These are phyloP conservation scores for Ophiostoma sp. DNA, from an alignment of 2,329 filamentous ascomycete genomes.

Conservation along the genomic window DNA sequence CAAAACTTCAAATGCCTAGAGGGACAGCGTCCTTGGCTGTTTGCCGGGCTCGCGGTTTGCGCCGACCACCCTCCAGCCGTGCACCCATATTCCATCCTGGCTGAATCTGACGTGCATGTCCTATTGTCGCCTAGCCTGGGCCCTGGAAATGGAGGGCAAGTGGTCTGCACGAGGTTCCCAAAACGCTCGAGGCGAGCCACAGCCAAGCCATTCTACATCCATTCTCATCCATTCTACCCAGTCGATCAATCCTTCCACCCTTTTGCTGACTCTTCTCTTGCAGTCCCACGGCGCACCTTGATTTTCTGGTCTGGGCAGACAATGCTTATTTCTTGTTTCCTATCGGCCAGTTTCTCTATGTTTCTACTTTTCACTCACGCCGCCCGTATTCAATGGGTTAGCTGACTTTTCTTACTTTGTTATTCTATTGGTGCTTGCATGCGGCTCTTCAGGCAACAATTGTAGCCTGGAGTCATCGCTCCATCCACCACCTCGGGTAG, in stretches of 20 bases:
- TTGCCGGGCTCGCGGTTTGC: not conserved
- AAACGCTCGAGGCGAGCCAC: not conserved
- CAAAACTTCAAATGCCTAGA: not conserved
- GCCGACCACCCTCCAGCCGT: not conserved
- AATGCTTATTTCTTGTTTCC: not conserved
- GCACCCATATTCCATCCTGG: not conserved
- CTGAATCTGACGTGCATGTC: not conserved
- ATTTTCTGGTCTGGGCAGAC: too few relatives aligned
- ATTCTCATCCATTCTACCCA: not conserved
- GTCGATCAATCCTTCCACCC: not conserved
- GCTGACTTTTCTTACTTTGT: not conserved
- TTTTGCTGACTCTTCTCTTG: not conserved
- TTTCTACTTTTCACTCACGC: not conserved
- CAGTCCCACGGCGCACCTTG: too few relatives aligned
- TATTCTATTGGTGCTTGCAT: not conserved
- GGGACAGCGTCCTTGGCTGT: not conserved
- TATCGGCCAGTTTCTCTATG: not conserved
- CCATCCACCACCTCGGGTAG: not conserved
- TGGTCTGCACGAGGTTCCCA: not conserved
- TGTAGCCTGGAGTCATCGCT: not conserved
- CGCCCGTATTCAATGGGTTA: not conserved
- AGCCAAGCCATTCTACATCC: not conserved
- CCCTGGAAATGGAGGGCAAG: not conserved
- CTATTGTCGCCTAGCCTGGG: not conserved
- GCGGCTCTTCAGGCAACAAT: not conserved